Evolutionary conservation across 768 basidiomycete species (phyloP), one percentile per base, ranked within the genome.

Genomic region (Megacollybia marginata): DNA sequence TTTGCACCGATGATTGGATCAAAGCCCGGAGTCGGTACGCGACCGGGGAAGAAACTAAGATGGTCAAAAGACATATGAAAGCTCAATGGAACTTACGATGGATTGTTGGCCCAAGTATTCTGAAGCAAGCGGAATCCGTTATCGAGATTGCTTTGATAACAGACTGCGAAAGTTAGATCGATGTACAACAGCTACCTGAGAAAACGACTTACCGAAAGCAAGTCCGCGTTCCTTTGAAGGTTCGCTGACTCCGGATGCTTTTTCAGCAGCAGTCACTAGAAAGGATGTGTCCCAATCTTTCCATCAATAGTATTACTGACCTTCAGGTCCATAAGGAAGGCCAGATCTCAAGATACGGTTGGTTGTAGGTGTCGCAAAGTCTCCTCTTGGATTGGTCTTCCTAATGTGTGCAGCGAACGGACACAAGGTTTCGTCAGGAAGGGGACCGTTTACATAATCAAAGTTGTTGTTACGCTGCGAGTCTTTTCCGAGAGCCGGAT

Each of bases 1-100:
- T 44, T 44, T 15, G 44, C 44, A 5, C 75, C 75, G 46, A 75
- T 73, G 47, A 76, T 65, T 28, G 78, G 72, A 54, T 79, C 78
- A 51, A 76, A 63, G 7, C 79, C 77, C 23, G 23, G 23, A 28
- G 6, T 28, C 23, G 23, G 23, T 28, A 28, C 6, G 23, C 23
- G 23, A 6, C 23, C 23, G 23, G 23, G 23, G 23, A 28, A 28
- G 23, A 28, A 28, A 2, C 23, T 28, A 28, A 28, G 23, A 28
- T 28, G 6, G 23, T 28, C 23, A 28, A 6, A 3, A 28, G 23
- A 28, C 6, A 28, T 28, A 28, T 2, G 23, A 28, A 28, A 28
- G 23, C 4, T 28, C 23, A 28, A 28, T 28, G 6, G 23, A 6
- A 28, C 8, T 40, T 47, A 69, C 69, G 66, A 67, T 42, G 69